phyloP scores from a whole-genome alignment of 306 rosid genomes.

The Erythrophleum fordii region DNA sequence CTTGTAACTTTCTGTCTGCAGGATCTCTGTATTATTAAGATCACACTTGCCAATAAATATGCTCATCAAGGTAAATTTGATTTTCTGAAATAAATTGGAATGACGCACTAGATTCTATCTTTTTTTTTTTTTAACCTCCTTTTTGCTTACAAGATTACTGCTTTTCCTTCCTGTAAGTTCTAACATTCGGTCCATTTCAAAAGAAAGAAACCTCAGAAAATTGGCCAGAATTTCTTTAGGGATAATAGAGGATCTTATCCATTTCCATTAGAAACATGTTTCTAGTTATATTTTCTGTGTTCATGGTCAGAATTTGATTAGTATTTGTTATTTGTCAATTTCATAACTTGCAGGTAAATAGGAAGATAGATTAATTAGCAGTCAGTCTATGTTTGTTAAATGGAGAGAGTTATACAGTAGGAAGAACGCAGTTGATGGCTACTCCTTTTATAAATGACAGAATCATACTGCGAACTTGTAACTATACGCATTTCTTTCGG shows the following conservation, averaged over 20 bases:
- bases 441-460: slow-evolving; percentile 47
- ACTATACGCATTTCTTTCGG: slow-evolving; percentile 38
- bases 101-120: neutral
- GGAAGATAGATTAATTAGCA: slow-evolving; percentile 39
- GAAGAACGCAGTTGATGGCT: slow-evolving; percentile 44
- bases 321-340: neutral
- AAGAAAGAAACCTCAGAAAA: neutral
- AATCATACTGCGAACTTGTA: slow-evolving; percentile 39
- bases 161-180: neutral
- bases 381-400: slow-evolving; percentile 29
- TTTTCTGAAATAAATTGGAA: neutral
- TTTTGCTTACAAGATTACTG: neutral
- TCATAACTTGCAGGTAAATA: slow-evolving; percentile 54
- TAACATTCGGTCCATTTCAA: neutral
- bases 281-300: neutral
- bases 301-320: slow-evolving; percentile 14
- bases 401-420: slow-evolving; percentile 16
- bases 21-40: slow-evolving; percentile 84
- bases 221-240: neutral
- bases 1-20: slow-evolving; percentile 39
- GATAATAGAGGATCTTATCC: neutral
- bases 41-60: slow-evolving; percentile 36
- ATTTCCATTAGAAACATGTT: neutral
- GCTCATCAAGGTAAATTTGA: slow-evolving; percentile 52
- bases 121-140: neutral